phyloP scores from a whole-genome alignment of 1,284 basidiomycete genomes.

The Lentinus polychrous region DNA sequence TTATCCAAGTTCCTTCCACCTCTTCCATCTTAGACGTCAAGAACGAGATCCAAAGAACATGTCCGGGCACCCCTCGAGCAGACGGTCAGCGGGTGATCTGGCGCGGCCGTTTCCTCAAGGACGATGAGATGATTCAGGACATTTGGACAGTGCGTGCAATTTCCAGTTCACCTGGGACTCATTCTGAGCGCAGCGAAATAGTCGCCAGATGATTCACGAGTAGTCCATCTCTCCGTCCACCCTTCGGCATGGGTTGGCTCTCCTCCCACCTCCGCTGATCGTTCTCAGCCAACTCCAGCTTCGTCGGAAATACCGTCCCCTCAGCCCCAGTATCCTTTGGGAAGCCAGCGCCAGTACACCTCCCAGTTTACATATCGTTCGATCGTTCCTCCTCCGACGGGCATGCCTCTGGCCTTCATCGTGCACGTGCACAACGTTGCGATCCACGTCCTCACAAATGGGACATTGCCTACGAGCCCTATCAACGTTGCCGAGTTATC shows the following conservation, averaged over 20 bases:
- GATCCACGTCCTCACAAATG: constrained; percentile 22
- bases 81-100: constrained; percentile 71
- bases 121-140: constrained; percentile 57
- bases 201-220: constrained; percentile 49
- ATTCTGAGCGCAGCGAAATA: constrained; percentile 23
- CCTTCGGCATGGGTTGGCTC: constrained; percentile 56
- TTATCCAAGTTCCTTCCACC: constrained; percentile 40
- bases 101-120: constrained; percentile 58
- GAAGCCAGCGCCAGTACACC: not conserved
- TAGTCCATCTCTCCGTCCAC: constrained; percentile 70
- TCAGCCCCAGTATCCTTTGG: constrained; percentile 8
- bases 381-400: not conserved
- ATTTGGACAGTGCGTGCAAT: constrained; percentile 57
- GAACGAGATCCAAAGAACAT: constrained; percentile 50
- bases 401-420: constrained; percentile 16
- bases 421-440: constrained; percentile 28
- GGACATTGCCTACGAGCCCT: constrained; percentile 9
- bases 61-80: constrained; percentile 57
- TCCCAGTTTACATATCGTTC: constrained; percentile 7
- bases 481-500: constrained; percentile 10
- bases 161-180: not conserved
- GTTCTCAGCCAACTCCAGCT: constrained; percentile 1
- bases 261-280: not conserved
- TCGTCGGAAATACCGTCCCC: not conserved
- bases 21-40: constrained; percentile 61